These are phyloP conservation scores for Malassezia arunalokei DNA, from an alignment of 1,284 basidiomycete genomes.

Conservation along the genomic window DNA sequence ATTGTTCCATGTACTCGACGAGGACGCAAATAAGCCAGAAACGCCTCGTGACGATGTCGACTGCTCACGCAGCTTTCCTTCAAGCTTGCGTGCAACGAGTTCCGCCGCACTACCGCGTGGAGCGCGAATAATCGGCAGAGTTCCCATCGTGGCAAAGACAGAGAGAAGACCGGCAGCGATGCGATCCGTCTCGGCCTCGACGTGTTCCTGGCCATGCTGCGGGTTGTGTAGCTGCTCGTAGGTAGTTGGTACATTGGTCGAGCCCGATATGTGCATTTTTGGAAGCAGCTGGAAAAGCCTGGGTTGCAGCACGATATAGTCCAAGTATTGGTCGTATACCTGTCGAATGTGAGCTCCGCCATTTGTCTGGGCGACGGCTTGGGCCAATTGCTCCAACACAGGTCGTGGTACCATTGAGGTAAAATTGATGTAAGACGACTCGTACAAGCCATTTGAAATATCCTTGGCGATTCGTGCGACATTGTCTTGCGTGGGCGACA, in stretches of 20 bases:
- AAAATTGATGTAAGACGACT: constrained; percentile 87
- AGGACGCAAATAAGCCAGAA: constrained; percentile 36
- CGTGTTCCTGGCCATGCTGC: constrained; percentile 71
- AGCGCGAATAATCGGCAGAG: constrained; percentile 85
- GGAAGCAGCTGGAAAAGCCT: constrained; percentile 83
- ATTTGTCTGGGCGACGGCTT: constrained; percentile 68
- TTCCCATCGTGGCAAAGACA: constrained; percentile 78
- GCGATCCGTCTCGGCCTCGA: constrained; percentile 85
- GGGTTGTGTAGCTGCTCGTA: constrained; percentile 90
- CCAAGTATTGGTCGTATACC: constrained; percentile 64
- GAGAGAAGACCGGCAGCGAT: constrained; percentile 84
- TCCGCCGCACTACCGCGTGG: constrained; percentile 94
- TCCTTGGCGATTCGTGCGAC: constrained; percentile 56
- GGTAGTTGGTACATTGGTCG: constrained; percentile 37
- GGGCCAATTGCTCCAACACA: constrained; percentile 84
- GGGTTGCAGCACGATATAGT: constrained; percentile 86
- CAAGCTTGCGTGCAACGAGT: constrained; percentile 91
- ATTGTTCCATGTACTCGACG: constrained; percentile 17
- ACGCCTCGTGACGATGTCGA: constrained; percentile 57
- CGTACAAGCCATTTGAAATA: constrained; percentile 74
- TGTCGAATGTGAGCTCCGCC: constrained; percentile 56
- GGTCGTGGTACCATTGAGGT: constrained; percentile 77
- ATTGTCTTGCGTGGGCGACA: constrained; percentile 76
- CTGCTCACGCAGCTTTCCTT: constrained; percentile 81
- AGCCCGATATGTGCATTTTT: not conserved